Evolutionary conservation across 495 filamentous ascomycete genomes (phyloP).

Genomic region (Aspergillus wentii): DNA sequence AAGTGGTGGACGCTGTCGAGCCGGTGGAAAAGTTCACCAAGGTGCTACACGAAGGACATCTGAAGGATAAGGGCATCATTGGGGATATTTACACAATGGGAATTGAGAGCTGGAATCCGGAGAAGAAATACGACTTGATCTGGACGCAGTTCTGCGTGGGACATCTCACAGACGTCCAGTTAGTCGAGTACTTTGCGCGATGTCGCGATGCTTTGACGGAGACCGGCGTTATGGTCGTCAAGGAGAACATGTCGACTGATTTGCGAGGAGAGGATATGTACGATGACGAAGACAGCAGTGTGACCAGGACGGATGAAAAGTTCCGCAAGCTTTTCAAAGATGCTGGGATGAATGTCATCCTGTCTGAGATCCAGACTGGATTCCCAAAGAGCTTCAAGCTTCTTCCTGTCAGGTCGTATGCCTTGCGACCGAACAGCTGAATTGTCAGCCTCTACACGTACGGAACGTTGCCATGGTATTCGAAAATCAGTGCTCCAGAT

Average conservation of each 20-base stretch:
- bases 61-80: constrained; percentile 30
- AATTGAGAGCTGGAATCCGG: constrained; percentile 67
- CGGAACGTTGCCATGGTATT: too few species aligned
- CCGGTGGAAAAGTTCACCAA: constrained; percentile 46
- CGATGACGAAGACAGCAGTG: constrained; percentile 71
- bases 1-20: constrained; percentile 53
- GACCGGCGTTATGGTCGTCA: constrained; percentile 63
- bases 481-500: too few species aligned
- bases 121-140: constrained; percentile 51
- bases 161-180: constrained; percentile 70
- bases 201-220: constrained; percentile 50
- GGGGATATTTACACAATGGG: constrained; percentile 66
- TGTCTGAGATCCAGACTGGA: constrained; percentile 69
- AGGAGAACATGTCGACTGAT: constrained; percentile 74
- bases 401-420: constrained; percentile 66
- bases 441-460: too few species aligned
- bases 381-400: constrained; percentile 57
- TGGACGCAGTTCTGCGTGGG: constrained; percentile 90
- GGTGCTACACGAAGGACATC: constrained; percentile 18
- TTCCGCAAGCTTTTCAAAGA: constrained; percentile 63
- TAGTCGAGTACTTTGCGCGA: constrained; percentile 60
- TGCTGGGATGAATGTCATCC: constrained; percentile 61
- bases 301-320: constrained; percentile 68
- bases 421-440: constrained; percentile 34
- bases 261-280: constrained; percentile 57